These are phyloP conservation scores for Salvia miltiorrhiza DNA, from an alignment of 257 asterid genomes.

Conservation along the genomic window DNA sequence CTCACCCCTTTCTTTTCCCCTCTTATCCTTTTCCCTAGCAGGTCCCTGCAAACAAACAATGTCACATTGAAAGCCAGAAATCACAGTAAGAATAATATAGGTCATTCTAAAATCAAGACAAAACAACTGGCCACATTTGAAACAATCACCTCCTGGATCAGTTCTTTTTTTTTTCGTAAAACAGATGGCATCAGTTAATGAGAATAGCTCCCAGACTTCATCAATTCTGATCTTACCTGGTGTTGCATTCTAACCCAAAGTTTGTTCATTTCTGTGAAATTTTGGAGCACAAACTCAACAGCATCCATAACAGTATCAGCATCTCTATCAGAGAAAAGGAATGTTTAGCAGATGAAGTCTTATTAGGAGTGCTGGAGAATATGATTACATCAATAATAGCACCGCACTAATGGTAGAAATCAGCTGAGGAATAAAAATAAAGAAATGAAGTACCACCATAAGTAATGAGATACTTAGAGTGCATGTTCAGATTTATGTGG, in stretches of 20 bases:
- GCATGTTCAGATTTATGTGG: constrained; percentile 1
- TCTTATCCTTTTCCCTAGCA: constrained; percentile 88
- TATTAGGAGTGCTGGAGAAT: constrained; percentile 9
- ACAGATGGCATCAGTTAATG: constrained; percentile 34
- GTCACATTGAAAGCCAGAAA: constrained; percentile 40
- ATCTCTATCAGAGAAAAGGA: constrained; percentile 53
- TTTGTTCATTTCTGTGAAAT: constrained; percentile 99
- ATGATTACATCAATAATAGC: constrained; percentile 3
- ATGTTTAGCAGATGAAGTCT: constrained; percentile 17
- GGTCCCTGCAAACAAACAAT: constrained; percentile 83
- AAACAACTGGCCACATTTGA: constrained; percentile 33
- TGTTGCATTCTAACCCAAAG: constrained; percentile 99
- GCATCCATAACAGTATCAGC: constrained; percentile 88
- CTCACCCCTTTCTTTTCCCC: constrained; percentile 96
- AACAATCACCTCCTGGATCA: constrained; percentile 40
- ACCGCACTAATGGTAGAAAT: constrained; percentile 9
- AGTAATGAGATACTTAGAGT: background rate
- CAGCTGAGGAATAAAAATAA: constrained; percentile 5
- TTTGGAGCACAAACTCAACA: constrained; percentile 96
- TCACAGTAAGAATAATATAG: constrained; percentile 40
- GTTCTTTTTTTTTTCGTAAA: constrained; percentile 34
- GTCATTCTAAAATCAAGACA: constrained; percentile 22
- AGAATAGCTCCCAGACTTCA: constrained; percentile 32
- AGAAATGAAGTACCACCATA: background rate
- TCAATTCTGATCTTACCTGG: constrained; percentile 68